phyloP scores from a whole-genome alignment of 2,329 filamentous ascomycete genomes.

The Penicillium sclerotiorum region DNA sequence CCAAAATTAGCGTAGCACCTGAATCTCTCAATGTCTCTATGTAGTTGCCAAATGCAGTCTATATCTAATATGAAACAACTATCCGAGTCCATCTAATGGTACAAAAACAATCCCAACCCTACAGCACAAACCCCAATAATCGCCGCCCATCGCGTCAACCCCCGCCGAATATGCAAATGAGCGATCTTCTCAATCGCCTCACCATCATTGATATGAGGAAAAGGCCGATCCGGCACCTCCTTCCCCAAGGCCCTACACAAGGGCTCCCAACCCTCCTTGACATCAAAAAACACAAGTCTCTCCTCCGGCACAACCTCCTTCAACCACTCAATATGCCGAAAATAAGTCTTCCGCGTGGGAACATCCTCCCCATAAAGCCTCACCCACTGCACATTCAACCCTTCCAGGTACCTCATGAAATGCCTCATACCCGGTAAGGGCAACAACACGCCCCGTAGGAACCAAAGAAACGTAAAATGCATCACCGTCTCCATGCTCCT shows the following conservation, averaged over 20 bases:
- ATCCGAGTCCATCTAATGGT: neutral
- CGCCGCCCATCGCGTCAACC: conserved; percentile 31
- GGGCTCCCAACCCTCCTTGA: conserved; percentile 50
- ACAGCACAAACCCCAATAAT: conserved; percentile 23
- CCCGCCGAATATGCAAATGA: conserved; percentile 28
- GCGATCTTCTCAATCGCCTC: conserved; percentile 23
- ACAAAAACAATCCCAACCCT: conserved; percentile 9
- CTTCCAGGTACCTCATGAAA: conserved; percentile 22
- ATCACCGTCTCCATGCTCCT: conserved; percentile 25
- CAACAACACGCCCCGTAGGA: conserved; percentile 22
- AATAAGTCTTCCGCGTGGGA: conserved; percentile 17
- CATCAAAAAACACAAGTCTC: conserved; percentile 40
- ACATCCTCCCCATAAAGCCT: conserved; percentile 19
- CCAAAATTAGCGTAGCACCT: too few relatives aligned
- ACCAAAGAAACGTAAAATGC: conserved; percentile 20
- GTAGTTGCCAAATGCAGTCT: too few relatives aligned
- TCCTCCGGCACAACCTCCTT: conserved; percentile 32
- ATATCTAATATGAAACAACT: conserved; percentile 5
- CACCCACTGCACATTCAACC: conserved; percentile 23
- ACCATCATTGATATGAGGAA: conserved; percentile 43
- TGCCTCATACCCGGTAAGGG: conserved; percentile 30
- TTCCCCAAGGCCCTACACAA: conserved; percentile 49
- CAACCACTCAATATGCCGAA: conserved; percentile 28
- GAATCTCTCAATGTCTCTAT: too few relatives aligned
- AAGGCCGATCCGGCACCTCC: conserved; percentile 40